Evolutionary conservation across 495 filamentous ascomycete genomes (phyloP).

Genomic region (Lophiostoma macrostomum): DNA sequence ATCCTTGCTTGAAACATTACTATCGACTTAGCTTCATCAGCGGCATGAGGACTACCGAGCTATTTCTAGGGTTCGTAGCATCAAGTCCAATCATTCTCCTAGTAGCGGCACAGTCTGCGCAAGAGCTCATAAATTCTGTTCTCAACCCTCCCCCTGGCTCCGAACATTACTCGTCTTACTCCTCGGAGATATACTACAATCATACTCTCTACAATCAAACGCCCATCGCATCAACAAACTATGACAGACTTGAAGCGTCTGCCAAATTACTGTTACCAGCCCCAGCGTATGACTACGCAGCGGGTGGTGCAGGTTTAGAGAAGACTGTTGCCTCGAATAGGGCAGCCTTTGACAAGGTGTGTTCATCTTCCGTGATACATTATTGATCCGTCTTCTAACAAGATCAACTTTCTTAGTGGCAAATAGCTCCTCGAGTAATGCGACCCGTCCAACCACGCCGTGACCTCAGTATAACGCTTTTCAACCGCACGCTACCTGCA

Average conservation of each 20-base stretch:
- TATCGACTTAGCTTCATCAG: no score
- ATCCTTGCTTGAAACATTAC: no score
- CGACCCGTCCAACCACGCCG: neutral
- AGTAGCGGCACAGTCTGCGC: constrained; percentile 1
- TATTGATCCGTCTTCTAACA: neutral
- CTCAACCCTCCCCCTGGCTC: constrained; percentile 4
- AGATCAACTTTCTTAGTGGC: neutral
- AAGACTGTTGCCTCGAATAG: neutral
- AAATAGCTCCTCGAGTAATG: constrained; percentile 4
- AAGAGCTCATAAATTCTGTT: constrained; percentile 7
- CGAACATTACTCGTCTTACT: constrained; percentile 12
- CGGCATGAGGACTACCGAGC: neutral
- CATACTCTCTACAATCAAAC: constrained; percentile 13
- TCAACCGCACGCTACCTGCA: neutral
- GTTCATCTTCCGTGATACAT: neutral
- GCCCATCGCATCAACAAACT: constrained; percentile 12
- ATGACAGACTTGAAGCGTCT: constrained; percentile 13
- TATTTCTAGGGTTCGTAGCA: neutral
- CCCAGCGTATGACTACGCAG: constrained; percentile 2
- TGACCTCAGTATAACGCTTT: constrained; percentile 5
- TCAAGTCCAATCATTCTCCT: neutral
- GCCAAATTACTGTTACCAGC: neutral
- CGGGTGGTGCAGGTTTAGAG: constrained; percentile 1
- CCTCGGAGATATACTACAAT: constrained; percentile 11
- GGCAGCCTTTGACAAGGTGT: constrained; percentile 4